These are phyloP conservation scores for Erigeron canadensis DNA, from an alignment of 129 eudicot genomes.

Conservation along the genomic window DNA sequence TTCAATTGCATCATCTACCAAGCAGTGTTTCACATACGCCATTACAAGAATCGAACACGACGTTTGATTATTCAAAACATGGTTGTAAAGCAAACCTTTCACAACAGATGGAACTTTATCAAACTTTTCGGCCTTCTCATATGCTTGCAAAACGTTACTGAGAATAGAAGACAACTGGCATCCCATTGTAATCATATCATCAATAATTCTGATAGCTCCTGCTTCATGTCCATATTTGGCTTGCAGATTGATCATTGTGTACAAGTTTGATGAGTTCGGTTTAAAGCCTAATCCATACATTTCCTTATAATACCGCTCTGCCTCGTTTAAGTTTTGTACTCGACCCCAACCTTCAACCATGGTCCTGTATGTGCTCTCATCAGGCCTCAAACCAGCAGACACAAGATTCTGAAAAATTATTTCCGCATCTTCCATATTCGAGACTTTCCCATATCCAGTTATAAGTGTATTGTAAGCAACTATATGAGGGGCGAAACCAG, in stretches of 20 bases:
- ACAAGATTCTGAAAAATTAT: conserved; percentile 43
- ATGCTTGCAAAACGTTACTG: conserved; percentile 67
- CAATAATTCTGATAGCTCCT: conserved; percentile 53
- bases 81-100: conserved; percentile 58
- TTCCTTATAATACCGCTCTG: conserved; percentile 56
- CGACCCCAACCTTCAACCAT: conserved; percentile 98
- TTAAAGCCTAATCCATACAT: conserved; percentile 49
- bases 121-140: conserved; percentile 66
- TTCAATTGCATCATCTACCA: conserved; percentile 60
- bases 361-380: conserved; percentile 84
- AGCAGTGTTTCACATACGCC: conserved; percentile 71
- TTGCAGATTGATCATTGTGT: conserved; percentile 81
- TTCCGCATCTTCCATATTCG: conserved; percentile 73
- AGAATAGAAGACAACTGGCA: conserved; percentile 78
- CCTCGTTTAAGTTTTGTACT: conserved; percentile 52
- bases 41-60: conserved; percentile 78
- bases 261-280: conserved; percentile 77
- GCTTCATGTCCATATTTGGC: conserved; percentile 64
- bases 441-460: conserved; percentile 84
- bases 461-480: conserved; percentile 85
- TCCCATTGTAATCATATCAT: conserved; percentile 68
- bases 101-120: conserved; percentile 55
- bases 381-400: conserved; percentile 62
- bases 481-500: conserved; percentile 71
- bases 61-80: conserved; percentile 63